Percentiles rank a stretch among this genome's conserved stretches.
Conservation (phyloP, 2,329 filamentous ascomycete genomes). For the Aspergillus amoenus region DNA sequence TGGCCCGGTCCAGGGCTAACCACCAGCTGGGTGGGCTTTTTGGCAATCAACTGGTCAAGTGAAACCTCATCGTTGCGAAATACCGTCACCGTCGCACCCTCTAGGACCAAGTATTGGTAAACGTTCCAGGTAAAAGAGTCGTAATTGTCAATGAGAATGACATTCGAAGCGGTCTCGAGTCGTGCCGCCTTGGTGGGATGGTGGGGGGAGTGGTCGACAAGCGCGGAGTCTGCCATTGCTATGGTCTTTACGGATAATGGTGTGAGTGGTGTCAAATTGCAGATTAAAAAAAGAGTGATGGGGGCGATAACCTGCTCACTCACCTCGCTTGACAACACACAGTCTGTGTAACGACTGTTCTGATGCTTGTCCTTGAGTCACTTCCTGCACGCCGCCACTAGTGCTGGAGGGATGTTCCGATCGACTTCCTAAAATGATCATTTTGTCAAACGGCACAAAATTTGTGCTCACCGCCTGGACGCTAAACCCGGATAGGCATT, state of each 20-base stretch:
- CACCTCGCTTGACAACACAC: background rate
- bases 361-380: conserved; percentile 9
- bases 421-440: conserved; percentile 17
- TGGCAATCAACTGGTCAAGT: conserved; percentile 75
- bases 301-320: background rate
- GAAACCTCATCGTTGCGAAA: conserved; percentile 90
- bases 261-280: background rate
- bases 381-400: conserved; percentile 5
- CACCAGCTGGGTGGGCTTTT: conserved; percentile 89
- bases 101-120: conserved; percentile 96
- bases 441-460: conserved; percentile 22
- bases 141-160: conserved; percentile 97
- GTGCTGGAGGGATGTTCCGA: conserved; percentile 2
- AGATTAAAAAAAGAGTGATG: background rate
- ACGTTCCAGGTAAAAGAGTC: conserved; percentile 99
- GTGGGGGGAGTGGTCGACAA: conserved; percentile 78
- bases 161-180: conserved; percentile 78
- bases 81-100: conserved; percentile 87
- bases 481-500: conserved; percentile 39
- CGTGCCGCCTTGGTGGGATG: conserved; percentile 73
- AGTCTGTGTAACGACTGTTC: background rate
- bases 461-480: conserved; percentile 27
- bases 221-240: conserved; percentile 36
- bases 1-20: conserved; percentile 95
- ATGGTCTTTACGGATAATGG: conserved; percentile 36